phyloP scores from a whole-genome alignment of 1,284 basidiomycete species.

The Spongiforma sp. region DNA sequence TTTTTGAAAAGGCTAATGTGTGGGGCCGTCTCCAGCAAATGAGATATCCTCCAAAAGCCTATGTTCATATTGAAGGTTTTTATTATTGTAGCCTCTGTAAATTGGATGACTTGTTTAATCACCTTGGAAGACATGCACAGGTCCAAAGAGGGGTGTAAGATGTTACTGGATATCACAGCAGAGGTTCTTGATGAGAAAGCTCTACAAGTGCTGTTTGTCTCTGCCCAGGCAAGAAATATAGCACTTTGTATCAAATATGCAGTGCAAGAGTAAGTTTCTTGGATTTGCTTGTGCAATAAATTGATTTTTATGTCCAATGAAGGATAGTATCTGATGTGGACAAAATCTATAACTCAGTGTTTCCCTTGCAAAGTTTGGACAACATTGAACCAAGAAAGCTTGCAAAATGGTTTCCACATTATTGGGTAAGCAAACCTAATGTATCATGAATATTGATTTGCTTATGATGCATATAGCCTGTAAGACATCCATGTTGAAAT shows the following conservation, averaged over 20 bases:
- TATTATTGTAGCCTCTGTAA: neutral
- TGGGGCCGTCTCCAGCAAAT: neutral
- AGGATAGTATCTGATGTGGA: neutral
- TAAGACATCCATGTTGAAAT: no score
- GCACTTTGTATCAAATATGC: slow-evolving; percentile 10
- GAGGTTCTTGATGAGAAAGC: neutral
- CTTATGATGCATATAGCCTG: no score
- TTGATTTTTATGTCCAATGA: neutral
- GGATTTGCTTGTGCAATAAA: no score
- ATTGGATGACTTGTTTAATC: neutral
- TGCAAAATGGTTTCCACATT: slow-evolving; percentile 6
- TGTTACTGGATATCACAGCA: neutral
- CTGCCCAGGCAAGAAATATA: neutral
- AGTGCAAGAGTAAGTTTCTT: neutral
- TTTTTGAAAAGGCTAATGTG: slow-evolving; percentile 4
- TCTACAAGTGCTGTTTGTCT: neutral
- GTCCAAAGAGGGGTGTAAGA: neutral
- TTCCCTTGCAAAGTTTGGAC: no score
- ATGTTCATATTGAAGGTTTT: neutral
- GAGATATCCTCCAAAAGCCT: neutral
- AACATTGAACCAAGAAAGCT: neutral
- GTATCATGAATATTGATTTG: no score
- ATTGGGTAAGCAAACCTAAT: neutral
- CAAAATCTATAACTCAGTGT: neutral
- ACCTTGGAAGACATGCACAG: neutral